phyloP scores from a whole-genome alignment of 2,329 filamentous ascomycete species.

The Cercospora sp. region DNA sequence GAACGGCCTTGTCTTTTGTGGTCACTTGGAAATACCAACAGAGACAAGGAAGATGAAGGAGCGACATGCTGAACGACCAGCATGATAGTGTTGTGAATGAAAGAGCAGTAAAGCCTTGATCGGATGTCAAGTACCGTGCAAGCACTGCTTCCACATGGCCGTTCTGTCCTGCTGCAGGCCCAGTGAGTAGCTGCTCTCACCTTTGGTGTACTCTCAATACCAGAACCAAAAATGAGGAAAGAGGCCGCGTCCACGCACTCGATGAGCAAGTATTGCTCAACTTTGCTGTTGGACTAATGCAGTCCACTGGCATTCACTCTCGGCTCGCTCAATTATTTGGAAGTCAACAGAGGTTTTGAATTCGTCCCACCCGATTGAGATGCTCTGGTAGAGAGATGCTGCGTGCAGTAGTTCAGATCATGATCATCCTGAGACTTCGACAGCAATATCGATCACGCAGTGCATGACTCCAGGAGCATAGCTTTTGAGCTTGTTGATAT shows the following conservation, averaged over 20 bases:
- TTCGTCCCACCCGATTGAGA: background rate
- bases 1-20: background rate
- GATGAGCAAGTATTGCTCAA: background rate
- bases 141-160: background rate
- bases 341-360: background rate
- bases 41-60: background rate
- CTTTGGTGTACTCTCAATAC: background rate
- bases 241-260: background rate
- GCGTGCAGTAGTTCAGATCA: background rate
- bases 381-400: background rate
- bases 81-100: background rate
- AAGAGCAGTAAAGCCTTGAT: background rate
- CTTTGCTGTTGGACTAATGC: background rate
- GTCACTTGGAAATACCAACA: background rate
- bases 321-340: background rate
- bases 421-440: background rate
- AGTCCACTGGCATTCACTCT: background rate
- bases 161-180: background rate
- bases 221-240: background rate
- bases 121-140: background rate
- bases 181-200: background rate
- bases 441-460: slow-evolving; percentile 58
- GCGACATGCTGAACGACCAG: background rate
- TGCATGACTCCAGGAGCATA: slow-evolving; percentile 63
- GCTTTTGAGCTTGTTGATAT: slow-evolving; percentile 58